A percentile compares a stretch with the other conserved stretches of the same genome.
These are phyloP conservation scores for Glycine soja DNA, from an alignment of 306 rosid species.

Conservation along the genomic window DNA sequence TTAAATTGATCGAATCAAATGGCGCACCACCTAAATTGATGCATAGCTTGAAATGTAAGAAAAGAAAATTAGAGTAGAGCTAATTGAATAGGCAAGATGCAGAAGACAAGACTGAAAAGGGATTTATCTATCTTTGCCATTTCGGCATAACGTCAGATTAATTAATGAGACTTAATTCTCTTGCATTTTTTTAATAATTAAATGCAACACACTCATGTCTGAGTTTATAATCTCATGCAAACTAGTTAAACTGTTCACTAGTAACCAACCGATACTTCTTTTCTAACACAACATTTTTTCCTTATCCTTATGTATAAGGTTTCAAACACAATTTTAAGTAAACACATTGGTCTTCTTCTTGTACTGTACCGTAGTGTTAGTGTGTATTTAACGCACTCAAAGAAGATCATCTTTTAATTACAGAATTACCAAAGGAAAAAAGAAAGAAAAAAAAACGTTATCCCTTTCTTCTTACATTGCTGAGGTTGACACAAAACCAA, in stretches of 20 bases:
- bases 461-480: neutral
- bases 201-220: neutral
- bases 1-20: neutral
- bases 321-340: neutral
- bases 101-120: neutral
- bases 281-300: neutral
- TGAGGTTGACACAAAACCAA: slow-evolving; percentile 16
- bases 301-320: neutral
- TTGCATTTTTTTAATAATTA: neutral
- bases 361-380: too few relatives aligned
- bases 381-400: too few relatives aligned
- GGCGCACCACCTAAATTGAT: neutral
- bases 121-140: neutral
- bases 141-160: neutral
- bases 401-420: neutral
- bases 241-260: neutral
- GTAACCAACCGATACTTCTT: neutral
- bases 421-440: neutral
- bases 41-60: slow-evolving; percentile 9
- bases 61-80: neutral
- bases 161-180: neutral
- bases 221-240: neutral
- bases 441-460: neutral
- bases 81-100: neutral
- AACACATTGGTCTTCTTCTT: neutral